Conservation (phyloP, 805 yeast genomes). For the Suhomyces sp. region DNA sequence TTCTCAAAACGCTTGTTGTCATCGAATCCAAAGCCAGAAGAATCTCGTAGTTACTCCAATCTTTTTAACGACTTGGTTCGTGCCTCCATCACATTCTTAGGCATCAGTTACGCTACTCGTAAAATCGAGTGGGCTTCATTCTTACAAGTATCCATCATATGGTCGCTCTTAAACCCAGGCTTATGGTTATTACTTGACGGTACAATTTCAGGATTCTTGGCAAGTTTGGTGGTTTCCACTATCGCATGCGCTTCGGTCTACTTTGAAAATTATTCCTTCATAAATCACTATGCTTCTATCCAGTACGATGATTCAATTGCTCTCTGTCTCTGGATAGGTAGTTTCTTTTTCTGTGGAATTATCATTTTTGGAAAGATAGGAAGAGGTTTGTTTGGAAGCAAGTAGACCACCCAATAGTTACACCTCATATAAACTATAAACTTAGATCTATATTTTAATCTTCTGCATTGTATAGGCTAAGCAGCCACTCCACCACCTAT, state of each 20-base stretch:
- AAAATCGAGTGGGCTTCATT: conserved; percentile 67
- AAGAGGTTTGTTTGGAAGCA: conserved; percentile 43
- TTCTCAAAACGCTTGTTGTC: conserved; percentile 33
- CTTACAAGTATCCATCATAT: conserved; percentile 60
- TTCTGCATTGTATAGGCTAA: background rate
- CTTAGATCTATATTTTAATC: background rate
- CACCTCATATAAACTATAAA: background rate
- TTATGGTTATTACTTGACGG: conserved; percentile 68
- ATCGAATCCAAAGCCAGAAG: conserved; percentile 37
- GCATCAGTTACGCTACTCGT: conserved; percentile 67
- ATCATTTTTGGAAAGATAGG: conserved; percentile 70
- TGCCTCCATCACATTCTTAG: conserved; percentile 59
- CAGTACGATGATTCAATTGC: conserved; percentile 34
- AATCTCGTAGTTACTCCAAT: conserved; percentile 21
- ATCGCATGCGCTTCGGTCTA: conserved; percentile 32
- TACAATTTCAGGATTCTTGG: conserved; percentile 49
- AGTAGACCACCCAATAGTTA: background rate
- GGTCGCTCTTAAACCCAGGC: conserved; percentile 61
- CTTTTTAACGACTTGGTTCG: conserved; percentile 37
- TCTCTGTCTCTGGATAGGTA: conserved; percentile 52
- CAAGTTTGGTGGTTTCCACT: conserved; percentile 30
- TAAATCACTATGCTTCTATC: conserved; percentile 12
- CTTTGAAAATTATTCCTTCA: conserved; percentile 22
- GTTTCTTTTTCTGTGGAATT: conserved; percentile 64
- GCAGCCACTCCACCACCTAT: background rate